Base-by-base conservation (phyloP, 139 green algal species). In the Zygnema circumcarinatum region DNA sequence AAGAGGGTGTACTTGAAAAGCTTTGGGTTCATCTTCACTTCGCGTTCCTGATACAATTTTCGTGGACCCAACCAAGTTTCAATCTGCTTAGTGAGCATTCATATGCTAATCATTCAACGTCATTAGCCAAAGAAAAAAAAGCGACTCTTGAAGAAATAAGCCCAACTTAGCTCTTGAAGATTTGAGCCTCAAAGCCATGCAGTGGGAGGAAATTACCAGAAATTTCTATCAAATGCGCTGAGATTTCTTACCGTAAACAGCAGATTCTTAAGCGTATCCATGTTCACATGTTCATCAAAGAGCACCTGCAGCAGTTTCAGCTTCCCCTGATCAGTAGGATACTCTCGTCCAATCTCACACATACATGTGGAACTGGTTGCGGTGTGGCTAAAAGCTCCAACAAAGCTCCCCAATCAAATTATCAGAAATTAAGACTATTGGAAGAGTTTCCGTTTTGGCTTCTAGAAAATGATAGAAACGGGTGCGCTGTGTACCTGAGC, bases 1-100 rank as follows among this genome's bases (percentile, higher is more conserved):
- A 93, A 95, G 79, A 96, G 88, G 62, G 79, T 85, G 89, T 98
- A 88, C 82, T 91, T 86, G 87, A 98, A 98, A 78, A 93, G 90
- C 89, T 96, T 96, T 54, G 95, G 95, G 33, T 96, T 98, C 52
- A 98, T 74, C 47, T n/a, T 74, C 84, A 90, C 40, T 21, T 3
- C 16, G 2, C 84, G 2, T 39, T 89, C 80, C 33, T 91, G 79
- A 31, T 20, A 84, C 76, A 84, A n/a, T n/a, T n/a, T n/a, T n/a
- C n/a, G n/a, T n/a, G n/a, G n/a, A 54, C 41, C 41, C 73, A 81
- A 29, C n/a, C n/a, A n/a, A n/a, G n/a, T n/a, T n/a, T n/a, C n/a
- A n/a, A n/a, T n/a, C n/a, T n/a, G n/a, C n/a, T n/a, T n/a, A n/a
- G n/a, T n/a, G n/a, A n/a, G n/a, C n/a, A n/a, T n/a, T n/a, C n/a